Evolutionary conservation across 2,329 filamentous ascomycete genomes (phyloP), one percentile per base, ranked within the genome.

Genomic region (Diaporthe vexans): DNA sequence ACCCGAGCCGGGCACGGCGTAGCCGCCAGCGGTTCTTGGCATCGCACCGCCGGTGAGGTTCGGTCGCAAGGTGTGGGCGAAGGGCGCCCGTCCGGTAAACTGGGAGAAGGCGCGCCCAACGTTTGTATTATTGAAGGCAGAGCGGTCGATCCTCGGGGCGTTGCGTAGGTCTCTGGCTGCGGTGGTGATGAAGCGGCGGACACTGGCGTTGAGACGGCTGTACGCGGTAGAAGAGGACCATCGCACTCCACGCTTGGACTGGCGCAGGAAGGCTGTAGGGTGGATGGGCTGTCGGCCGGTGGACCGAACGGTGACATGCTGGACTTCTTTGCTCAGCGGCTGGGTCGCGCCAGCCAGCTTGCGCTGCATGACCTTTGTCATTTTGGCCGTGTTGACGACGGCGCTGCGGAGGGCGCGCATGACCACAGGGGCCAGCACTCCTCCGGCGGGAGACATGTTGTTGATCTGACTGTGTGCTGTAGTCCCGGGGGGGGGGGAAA

Each of bases 31-130:
- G 52, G 94, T 94, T 73, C 96, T 91, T 46, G 94, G 92, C 58
- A 98, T 86, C 33, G 94, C 92, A 56, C 96, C 95, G 63, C 95
- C 96, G 0, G 95, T 98, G 77, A 98, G 86, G 81, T 98, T 98
- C 2, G 97, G 97, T 48, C 97, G 93, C 48, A 99, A 90, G 1
- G 95, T 93, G 68, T 92, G 95, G 5, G 95, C 94, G 82, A 98
- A 98, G 0, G 96, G 96, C 40, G 95, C 92, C 68, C 94, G 91
- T 37, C 92, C 91, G 21, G 94, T 91, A 74, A 94, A 89, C 76
- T 91, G 90, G 43, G 87, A 88, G 73, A 91, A 84, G 57, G 85
- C 86, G 57, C 86, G 86, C 21, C 88, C 86, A 19, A 85, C 88
- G 75, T 83, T 85, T 24, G 88, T 89, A 33, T 82, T 81, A 11